Evolutionary conservation across 2,329 filamentous ascomycete species (phyloP), one percentile per base, ranked within the genome.

Genomic region (Monilinia aucupariae): DNA sequence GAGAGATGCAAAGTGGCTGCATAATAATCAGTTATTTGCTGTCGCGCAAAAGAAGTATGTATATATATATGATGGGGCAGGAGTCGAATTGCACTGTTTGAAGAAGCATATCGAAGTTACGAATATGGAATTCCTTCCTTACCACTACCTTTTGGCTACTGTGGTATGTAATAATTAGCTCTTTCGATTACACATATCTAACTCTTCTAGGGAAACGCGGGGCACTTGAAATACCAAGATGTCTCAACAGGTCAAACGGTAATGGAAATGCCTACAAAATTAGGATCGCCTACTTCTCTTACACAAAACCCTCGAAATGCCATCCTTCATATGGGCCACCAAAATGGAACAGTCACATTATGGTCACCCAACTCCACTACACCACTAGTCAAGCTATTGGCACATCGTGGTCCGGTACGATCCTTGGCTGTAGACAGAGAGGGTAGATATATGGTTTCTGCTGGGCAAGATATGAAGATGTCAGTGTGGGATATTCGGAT

Each of bases 31-130:
- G 70, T 89, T 86, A 77, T 97, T 97, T 77, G 93, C 93, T 0
- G 91, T 96, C 15, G 92, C 94, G 51, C 93, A 99, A 77, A 97
- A 96, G 81, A 94, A 93, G 77, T 89, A 94, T 70, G 90, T 94
- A 67, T 99, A 96, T 78, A 97, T 99, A 68, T 99, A 99, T 79
- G 94, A 97, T 72, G 82, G 86, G 63, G 85, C 90, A 63, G 94
- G 94, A 59, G 90, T 97, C 25, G 94, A 99, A 78, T 78, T 99
- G 61, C 94, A 99, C 75, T 92, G 90, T 74, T 78, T 99, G 72
- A 87, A 87, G 76, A 94, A 94, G 75, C 93, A 96, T 74, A 84
- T 90, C 66, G 94, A 99, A 75, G 90, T 96, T 17, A 89, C 90
- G 15, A 88, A 96, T 75, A 91, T 99, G 82, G 91, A 97, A 76